phyloP scores from a whole-genome alignment of 345 rosid species.

The Acer saccharum region DNA sequence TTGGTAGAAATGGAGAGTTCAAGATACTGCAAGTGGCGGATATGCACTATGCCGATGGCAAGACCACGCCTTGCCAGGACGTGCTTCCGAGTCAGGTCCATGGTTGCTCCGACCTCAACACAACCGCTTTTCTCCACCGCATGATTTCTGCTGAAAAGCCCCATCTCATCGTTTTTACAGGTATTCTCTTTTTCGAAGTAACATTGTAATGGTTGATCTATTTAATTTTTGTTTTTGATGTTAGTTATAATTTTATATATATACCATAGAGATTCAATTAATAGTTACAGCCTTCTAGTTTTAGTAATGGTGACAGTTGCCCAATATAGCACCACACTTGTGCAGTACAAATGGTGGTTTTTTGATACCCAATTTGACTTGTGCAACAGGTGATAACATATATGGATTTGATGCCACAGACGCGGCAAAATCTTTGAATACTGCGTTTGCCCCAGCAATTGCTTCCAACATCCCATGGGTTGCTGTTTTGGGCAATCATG shows the following conservation, averaged over 20 bases:
- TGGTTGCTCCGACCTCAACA: conserved; percentile 84
- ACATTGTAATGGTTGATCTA: not conserved
- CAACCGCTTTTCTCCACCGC: conserved; percentile 69
- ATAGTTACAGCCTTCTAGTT: not conserved
- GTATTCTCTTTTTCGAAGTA: conserved; percentile 30
- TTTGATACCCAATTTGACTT: not conserved
- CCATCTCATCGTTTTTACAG: conserved; percentile 84
- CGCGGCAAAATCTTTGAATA: conserved; percentile 61
- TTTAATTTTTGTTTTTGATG: not conserved
- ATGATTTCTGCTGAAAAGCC: conserved; percentile 84
- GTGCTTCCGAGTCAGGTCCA: conserved; percentile 49
- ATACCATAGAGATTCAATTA: not conserved
- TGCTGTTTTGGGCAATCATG: conserved; percentile 89
- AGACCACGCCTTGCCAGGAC: conserved; percentile 50
- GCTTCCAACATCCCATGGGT: conserved; percentile 83
- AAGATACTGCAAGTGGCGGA: conserved; percentile 93
- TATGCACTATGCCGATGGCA: conserved; percentile 87
- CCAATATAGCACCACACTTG: not conserved
- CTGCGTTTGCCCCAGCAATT: conserved; percentile 81
- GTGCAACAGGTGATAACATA: conserved; percentile 74
- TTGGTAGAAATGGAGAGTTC: conserved; percentile 57
- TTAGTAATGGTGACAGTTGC: not conserved
- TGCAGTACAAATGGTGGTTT: not conserved
- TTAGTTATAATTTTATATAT: not conserved
- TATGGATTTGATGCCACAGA: conserved; percentile 61